Evolutionary conservation across 2,329 filamentous ascomycete species (phyloP).

Genomic region (Cercospora zeina): DNA sequence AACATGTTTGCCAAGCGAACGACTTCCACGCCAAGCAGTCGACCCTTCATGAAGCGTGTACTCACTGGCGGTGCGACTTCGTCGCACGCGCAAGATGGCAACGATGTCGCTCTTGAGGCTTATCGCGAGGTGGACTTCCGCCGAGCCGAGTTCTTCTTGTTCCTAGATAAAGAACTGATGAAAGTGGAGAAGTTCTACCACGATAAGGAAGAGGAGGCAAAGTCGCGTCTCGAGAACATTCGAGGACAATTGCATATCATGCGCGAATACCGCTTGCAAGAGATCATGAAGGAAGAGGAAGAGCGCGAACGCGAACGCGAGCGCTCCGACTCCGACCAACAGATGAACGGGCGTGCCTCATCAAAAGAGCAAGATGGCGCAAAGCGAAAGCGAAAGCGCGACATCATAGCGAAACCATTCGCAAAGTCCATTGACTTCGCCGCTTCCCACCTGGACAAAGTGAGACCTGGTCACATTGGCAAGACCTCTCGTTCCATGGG

Average conservation of each 20-base stretch:
- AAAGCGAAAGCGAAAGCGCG: constrained; percentile 5
- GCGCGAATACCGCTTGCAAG: constrained; percentile 76
- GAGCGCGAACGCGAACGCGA: constrained; percentile 35
- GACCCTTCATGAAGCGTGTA: constrained; percentile 32
- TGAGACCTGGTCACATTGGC: constrained; percentile 51
- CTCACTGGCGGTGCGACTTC: constrained; percentile 29
- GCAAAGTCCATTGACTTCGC: constrained; percentile 25
- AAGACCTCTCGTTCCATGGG: constrained; percentile 56
- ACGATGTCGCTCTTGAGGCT: constrained; percentile 54
- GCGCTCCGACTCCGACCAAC: constrained; percentile 7
- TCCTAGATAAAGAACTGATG: constrained; percentile 78
- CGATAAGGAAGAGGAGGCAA: constrained; percentile 82
- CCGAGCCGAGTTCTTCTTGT: constrained; percentile 83
- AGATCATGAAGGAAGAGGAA: constrained; percentile 60
- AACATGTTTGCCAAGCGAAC: constrained; percentile 42
- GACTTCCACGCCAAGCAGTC: constrained; percentile 43
- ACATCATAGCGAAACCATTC: constrained; percentile 22
- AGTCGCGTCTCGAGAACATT: constrained; percentile 66
- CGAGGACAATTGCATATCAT: constrained; percentile 89
- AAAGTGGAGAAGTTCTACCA: constrained; percentile 93
- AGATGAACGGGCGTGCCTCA: constrained; percentile 7
- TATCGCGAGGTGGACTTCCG: constrained; percentile 67
- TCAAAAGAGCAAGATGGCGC: constrained; percentile 9
- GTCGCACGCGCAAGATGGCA: constrained; percentile 42
- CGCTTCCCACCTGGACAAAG: constrained; percentile 34